Evolutionary conservation across 352 stramenopile species (phyloP), one percentile per base, ranked within the genome.

Genomic region (Aphanomyces astaci): DNA sequence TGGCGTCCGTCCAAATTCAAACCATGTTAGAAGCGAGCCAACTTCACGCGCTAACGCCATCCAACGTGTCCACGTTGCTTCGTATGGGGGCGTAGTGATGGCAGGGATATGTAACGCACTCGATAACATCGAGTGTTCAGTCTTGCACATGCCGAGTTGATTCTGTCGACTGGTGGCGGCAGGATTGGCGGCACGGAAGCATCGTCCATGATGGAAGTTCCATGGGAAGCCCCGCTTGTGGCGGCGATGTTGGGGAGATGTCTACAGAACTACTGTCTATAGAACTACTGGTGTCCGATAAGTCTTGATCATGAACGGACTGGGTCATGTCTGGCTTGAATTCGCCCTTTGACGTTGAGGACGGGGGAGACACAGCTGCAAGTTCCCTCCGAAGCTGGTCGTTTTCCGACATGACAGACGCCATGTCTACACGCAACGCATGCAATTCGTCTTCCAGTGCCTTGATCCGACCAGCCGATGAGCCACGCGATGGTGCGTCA

Each of bases 21-120:
- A 59, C 62, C 22, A 68, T 68, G 62, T 32, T 68, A 40, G 62
- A 60, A 30, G 62, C 62, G 2, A 68, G 62, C 25, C 62, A 68
- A 59, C 53, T 68, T 59, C 43, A 60, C 28, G 62, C 62, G 25
- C 27, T 68, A 43, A 49, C 33, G 13, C 39, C 62, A 25, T 56
- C 33, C 62, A 40, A 68, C 9, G 45, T 59, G 5, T 51, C 48
- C 11, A 13, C 24, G 17, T 43, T 68, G 13, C 31, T 68, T 10
- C 5, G 46, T 30, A 51, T 43, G 22, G 10, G 24, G 59, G 54
- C 32, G 5, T 1, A 15, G 17, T 33, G 51, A n/a, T n/a, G n/a
- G n/a, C n/a, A n/a, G n/a, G n/a, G n/a, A n/a, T n/a, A n/a, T n/a
- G n/a, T n/a, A n/a, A n/a, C n/a, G n/a, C n/a, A n/a, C n/a, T n/a